Evolutionary conservation across 306 rosid genomes (phyloP), one percentile per base, ranked within the genome.

Genomic region (Psophocarpus tetragonolobus): DNA sequence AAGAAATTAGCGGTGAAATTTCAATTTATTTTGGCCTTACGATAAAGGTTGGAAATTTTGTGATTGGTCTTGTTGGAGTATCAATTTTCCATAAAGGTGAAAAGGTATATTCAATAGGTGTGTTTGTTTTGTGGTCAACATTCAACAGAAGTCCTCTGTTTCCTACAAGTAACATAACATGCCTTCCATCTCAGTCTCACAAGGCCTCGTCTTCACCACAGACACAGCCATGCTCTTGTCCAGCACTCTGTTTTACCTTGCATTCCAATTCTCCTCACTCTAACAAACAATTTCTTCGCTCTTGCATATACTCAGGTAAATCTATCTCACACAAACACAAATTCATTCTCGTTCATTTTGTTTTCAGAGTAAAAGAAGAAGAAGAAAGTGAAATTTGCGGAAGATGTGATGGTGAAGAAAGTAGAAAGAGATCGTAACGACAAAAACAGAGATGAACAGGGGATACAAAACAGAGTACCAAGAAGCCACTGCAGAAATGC

Each of bases 361-460:
- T 42, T 80, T 64, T 0, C 74, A 79, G 88, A 80, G 24, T 87
- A 86, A 18, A 90, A 79, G 87, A 92, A 81, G 51, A 89, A 81
- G 82, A 89, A 89, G 73, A 94, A 90, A 54, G 97, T 94, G 64
- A 73, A 87, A 58, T 94, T 94, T 72, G 89, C 96, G 0, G 93
- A 85, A 68, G 76, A 81, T 89, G 96, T 92, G 87, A 88, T 81
- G 77, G 86, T 90, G 86, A 91, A 87, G 63, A 90, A 85, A 42
- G 86, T 62, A 29, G 77, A 51, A 18, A 62, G 20, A 8, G 80
- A 78, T 20, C 65, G 38, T 4, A 69, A 73, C 1, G 85, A 87
- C 12, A 75, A 87, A 57, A 60, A 17, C 24, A 80, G 83, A 68
- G 80, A 38, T 27, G 65, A 80, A 76, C 79, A 63, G 36, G 74